Percentiles rank a stretch among this genome's conserved stretches.
Evolutionary conservation across 148 eudicot species (phyloP).

Genomic region (Dianthus caryophyllus): DNA sequence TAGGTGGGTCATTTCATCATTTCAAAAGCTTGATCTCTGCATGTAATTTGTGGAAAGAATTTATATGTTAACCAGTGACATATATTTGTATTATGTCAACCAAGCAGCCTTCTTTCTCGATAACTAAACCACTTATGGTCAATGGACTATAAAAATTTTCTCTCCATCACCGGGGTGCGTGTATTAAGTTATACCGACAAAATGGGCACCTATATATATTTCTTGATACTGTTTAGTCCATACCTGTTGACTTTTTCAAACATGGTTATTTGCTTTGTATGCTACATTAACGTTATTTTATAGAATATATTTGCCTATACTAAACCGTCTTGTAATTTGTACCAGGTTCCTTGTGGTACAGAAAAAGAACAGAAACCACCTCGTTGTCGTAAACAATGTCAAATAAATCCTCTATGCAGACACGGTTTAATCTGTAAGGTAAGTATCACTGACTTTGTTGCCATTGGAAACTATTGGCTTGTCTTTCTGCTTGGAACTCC

Average conservation of each 20-base stretch:
- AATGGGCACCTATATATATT: no score
- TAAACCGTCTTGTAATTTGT: conserved; percentile 10
- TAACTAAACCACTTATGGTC: not conserved
- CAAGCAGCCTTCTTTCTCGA: not conserved
- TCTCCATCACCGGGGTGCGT: no score
- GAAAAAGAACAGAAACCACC: conserved; percentile 92
- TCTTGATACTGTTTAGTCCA: not conserved
- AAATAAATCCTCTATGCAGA: conserved; percentile 65
- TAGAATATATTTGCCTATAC: not conserved
- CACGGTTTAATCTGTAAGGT: conserved; percentile 71
- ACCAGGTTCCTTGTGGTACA: conserved; percentile 97
- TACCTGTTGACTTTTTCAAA: not conserved
- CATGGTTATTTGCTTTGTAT: not conserved
- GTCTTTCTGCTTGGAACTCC: conserved; percentile 1
- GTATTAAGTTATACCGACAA: no score
- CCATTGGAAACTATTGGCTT: not conserved
- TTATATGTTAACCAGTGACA: conserved; percentile 4
- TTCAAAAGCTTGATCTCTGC: not conserved
- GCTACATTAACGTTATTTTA: not conserved
- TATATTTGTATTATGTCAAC: not conserved
- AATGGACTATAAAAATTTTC: not conserved
- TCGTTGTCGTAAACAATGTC: conserved; percentile 76
- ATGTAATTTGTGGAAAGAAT: not conserved
- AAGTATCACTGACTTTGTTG: conserved; percentile 13
- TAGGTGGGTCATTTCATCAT: not conserved